These are phyloP conservation scores for Zoysia pacifica DNA, from an alignment of 176 grass and related monocot species.

Conservation along the genomic window DNA sequence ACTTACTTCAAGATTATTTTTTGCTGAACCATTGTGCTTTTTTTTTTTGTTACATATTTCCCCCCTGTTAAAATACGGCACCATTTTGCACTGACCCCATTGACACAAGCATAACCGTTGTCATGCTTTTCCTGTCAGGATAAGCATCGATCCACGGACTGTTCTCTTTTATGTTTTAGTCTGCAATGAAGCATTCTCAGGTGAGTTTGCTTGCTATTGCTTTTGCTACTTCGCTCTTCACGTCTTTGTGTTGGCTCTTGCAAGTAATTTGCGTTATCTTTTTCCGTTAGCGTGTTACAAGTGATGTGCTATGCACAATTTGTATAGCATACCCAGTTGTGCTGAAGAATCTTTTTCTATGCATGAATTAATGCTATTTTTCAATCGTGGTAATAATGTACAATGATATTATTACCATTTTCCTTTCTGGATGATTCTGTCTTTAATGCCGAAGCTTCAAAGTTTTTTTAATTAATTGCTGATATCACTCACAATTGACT, in stretches of 20 bases:
- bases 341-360: not conserved
- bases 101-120: constrained; percentile 11
- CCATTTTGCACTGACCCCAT: not conserved
- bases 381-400: not conserved
- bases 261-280: not conserved
- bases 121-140: constrained; percentile 33
- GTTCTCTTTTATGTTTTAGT: constrained; percentile 36
- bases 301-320: not conserved
- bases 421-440: not conserved
- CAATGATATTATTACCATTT: not conserved
- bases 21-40: not conserved
- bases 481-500: constrained; percentile 22
- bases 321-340: not conserved
- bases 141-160: constrained; percentile 1
- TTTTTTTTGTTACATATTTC: constrained; percentile 2
- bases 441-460: not conserved
- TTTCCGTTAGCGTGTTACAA: constrained; percentile 17
- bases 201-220: constrained; percentile 36
- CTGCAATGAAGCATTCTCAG: constrained; percentile 67
- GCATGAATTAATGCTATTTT: not conserved
- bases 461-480: not conserved
- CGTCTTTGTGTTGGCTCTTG: not conserved
- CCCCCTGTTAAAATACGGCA: not conserved
- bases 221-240: not conserved
- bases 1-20: not conserved